A percentile compares a stretch with the other conserved stretches of the same genome.
phyloP scores from a whole-genome alignment of 1,139 yeast species.

The Geotrichum carabidarum region DNA sequence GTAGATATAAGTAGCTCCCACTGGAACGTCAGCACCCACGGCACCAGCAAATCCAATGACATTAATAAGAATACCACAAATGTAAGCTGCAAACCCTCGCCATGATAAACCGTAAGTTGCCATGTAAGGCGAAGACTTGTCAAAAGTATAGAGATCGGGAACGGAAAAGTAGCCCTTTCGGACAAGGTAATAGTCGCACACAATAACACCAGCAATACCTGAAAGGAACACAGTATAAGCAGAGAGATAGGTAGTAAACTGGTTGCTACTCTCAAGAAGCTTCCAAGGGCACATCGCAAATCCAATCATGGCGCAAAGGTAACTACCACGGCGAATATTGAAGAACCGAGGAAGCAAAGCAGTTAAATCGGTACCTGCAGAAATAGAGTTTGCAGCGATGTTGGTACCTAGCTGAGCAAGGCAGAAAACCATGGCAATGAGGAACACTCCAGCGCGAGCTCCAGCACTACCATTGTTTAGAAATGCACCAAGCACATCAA shows the following conservation, averaged over 20 bases:
- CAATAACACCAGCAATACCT: conserved; percentile 78
- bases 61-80: conserved; percentile 58
- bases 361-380: conserved; percentile 88
- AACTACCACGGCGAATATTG: conserved; percentile 78
- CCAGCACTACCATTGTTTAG: conserved; percentile 58
- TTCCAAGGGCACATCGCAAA: conserved; percentile 87
- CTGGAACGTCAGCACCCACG: conserved; percentile 63
- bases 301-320: conserved; percentile 72
- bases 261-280: conserved; percentile 63
- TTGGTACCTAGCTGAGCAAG: conserved; percentile 87
- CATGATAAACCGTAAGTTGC: conserved; percentile 67
- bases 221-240: conserved; percentile 86
- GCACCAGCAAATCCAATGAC: conserved; percentile 87
- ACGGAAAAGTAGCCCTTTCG: conserved; percentile 62
- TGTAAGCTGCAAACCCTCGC: conserved; percentile 47
- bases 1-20: conserved; percentile 71
- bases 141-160: conserved; percentile 55
- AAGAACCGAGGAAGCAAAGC: conserved; percentile 74
- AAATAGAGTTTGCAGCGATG: conserved; percentile 80
- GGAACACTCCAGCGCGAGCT: conserved; percentile 82
- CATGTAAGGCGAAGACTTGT: conserved; percentile 50
- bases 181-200: conserved; percentile 69
- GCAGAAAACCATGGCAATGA: conserved; percentile 71
- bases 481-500: conserved; percentile 65
- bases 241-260: conserved; percentile 76